Conservation (phyloP, 1,284 basidiomycete genomes). For the Boletus sp. region DNA sequence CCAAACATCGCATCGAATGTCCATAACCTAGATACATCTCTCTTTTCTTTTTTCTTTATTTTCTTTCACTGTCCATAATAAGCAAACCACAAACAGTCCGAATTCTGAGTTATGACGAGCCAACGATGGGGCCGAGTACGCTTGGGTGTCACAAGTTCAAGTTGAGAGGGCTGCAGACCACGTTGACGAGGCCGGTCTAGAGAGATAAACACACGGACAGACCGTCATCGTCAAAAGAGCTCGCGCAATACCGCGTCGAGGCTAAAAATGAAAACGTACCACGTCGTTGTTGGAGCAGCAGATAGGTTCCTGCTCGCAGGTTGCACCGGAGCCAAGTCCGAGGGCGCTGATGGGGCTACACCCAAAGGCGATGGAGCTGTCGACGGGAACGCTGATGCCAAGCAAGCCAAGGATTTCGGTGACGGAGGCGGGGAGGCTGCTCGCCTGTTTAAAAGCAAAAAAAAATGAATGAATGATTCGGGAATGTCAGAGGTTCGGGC, state of each 20-base stretch:
- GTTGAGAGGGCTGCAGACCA: conserved; percentile 11
- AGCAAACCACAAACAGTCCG: conserved; percentile 1
- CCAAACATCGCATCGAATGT: neutral
- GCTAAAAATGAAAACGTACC: conserved; percentile 6
- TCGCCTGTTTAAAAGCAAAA: neutral
- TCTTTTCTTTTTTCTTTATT: neutral
- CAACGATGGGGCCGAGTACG: neutral
- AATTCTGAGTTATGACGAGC: neutral
- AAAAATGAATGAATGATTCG: no score
- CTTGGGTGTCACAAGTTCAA: neutral
- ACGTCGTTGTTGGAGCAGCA: conserved; percentile 1
- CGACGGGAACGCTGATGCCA: neutral
- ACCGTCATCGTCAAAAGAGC: neutral
- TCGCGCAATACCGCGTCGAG: neutral
- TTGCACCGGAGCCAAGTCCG: neutral
- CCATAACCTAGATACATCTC: neutral
- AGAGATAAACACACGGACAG: neutral
- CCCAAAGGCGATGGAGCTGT: neutral
- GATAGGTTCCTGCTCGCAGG: conserved; percentile 3
- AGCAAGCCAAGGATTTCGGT: neutral
- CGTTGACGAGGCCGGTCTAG: conserved; percentile 6
- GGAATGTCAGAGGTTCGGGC: neutral
- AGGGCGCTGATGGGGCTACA: conserved; percentile 2
- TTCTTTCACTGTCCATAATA: neutral
- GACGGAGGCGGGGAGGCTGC: no score